phyloP scores from a whole-genome alignment of 192 early-diverging fungal species.

The Entomortierella beljakovae region DNA sequence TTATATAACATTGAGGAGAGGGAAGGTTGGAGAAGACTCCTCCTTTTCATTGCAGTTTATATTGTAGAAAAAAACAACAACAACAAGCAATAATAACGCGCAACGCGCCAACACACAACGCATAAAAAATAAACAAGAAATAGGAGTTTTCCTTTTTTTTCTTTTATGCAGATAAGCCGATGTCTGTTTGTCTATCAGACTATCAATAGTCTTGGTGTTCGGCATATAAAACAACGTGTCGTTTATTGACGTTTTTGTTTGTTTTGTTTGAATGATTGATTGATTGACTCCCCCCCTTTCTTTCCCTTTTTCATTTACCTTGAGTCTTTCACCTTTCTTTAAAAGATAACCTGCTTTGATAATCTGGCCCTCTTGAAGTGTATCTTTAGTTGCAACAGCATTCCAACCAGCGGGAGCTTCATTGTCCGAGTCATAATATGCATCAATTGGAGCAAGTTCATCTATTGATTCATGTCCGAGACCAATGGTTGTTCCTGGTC shows the following conservation, averaged over 20 bases:
- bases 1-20: not conserved
- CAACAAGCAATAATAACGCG: too few relatives aligned
- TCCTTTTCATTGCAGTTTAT: too few relatives aligned
- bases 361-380: constrained; percentile 63
- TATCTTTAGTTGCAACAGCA: constrained; percentile 53
- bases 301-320: constrained; percentile 42
- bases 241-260: too few relatives aligned
- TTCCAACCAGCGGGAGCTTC: constrained; percentile 40
- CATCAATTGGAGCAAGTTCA: constrained; percentile 9
- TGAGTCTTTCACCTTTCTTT: constrained; percentile 70
- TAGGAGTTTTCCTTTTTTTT: too few relatives aligned
- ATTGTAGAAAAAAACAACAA: too few relatives aligned
- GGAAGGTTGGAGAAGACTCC: not conserved
- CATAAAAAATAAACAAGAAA: too few relatives aligned
- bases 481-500: too few relatives aligned
- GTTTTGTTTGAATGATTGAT: too few relatives aligned
- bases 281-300: too few relatives aligned
- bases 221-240: not conserved
- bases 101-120: too few relatives aligned
- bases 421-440: constrained; percentile 46
- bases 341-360: constrained; percentile 65
- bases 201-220: not conserved
- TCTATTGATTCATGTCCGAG: not conserved
- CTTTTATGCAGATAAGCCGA: too few relatives aligned
- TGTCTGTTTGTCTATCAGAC: not conserved